Evolutionary conservation across 2,329 filamentous ascomycete species (phyloP).

Genomic region (Metarhizium rileyi): DNA sequence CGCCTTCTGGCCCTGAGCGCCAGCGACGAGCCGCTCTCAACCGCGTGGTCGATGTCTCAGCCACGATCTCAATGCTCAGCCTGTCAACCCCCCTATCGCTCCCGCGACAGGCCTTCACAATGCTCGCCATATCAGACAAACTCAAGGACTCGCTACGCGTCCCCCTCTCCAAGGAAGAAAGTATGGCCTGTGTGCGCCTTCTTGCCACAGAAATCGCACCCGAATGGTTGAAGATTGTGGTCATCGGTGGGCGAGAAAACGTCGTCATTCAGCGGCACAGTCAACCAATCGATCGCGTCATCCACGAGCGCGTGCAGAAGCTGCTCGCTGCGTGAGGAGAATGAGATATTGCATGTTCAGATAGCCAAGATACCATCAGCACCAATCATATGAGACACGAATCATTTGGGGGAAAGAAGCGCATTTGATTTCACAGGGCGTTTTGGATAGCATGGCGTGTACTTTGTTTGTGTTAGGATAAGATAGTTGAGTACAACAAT

Average conservation of each 20-base stretch:
- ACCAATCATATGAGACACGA: too few species aligned
- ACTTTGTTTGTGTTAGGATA: too few species aligned
- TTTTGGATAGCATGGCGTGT: too few species aligned
- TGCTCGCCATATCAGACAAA: conserved; percentile 53
- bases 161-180: conserved; percentile 44
- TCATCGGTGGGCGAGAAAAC: conserved; percentile 43
- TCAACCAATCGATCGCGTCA: conserved; percentile 28
- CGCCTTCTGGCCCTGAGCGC: conserved; percentile 47
- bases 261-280: conserved; percentile 41
- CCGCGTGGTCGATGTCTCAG: conserved; percentile 57
- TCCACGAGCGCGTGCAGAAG: conserved; percentile 28
- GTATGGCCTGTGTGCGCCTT: conserved; percentile 37
- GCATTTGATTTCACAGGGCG: too few species aligned
- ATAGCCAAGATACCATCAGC: too few species aligned
- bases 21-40: conserved; percentile 56
- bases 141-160: conserved; percentile 56
- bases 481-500: too few species aligned
- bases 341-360: background rate
- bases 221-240: conserved; percentile 44
- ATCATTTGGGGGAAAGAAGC: too few species aligned
- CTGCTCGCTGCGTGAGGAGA: conserved; percentile 16
- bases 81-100: conserved; percentile 38
- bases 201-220: conserved; percentile 46
- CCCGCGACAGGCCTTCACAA: conserved; percentile 53
- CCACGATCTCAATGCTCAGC: conserved; percentile 57